Conservation (phyloP, 106 monocot species). For the Posidonia australis region DNA sequence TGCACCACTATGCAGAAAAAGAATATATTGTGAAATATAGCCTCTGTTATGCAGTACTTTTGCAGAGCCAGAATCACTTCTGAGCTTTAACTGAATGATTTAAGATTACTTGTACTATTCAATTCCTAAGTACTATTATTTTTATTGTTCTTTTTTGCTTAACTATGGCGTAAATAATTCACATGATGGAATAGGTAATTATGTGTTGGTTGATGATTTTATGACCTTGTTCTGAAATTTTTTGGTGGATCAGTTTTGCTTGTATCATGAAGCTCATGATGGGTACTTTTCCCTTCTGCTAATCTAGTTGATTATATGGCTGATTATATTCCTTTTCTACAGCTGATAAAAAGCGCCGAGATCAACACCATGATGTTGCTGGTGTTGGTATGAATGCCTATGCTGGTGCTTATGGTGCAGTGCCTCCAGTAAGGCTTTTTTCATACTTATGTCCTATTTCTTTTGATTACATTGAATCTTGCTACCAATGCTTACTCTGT, state of each 20-base stretch:
- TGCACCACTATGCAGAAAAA: no score
- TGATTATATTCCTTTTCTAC: conserved; percentile 8
- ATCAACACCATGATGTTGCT: conserved; percentile 65
- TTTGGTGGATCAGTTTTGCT: neutral
- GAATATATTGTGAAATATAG: no score
- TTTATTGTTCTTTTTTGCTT: neutral
- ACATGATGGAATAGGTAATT: neutral
- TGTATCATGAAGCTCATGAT: neutral
- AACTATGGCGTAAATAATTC: neutral
- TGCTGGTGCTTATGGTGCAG: conserved; percentile 59
- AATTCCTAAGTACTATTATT: neutral
- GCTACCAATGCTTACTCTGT: no score
- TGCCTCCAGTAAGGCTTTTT: conserved; percentile 46
- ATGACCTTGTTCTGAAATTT: neutral
- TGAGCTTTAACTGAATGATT: no score
- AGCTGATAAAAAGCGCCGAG: conserved; percentile 74
- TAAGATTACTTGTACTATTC: neutral
- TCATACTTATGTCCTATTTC: neutral
- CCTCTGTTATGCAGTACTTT: no score
- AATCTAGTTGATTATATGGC: no score
- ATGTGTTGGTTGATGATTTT: neutral
- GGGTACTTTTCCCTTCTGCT: no score
- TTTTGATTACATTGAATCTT: no score
- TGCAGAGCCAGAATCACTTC: no score
- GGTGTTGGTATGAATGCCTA: conserved; percentile 49